phyloP scores from a whole-genome alignment of 306 rosid species.

The Glycine soja region DNA sequence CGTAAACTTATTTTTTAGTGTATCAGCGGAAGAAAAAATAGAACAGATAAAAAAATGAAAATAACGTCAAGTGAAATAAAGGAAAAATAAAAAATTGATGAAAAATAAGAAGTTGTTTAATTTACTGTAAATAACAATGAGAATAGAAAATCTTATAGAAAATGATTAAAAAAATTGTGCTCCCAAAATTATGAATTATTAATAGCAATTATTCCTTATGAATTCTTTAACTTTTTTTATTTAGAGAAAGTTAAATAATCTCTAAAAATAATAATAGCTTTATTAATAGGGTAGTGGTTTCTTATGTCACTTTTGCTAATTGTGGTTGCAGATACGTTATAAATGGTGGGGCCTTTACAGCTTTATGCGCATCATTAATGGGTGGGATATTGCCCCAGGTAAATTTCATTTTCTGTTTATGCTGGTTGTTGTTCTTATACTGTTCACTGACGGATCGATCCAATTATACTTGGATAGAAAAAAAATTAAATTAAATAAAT shows the following conservation, averaged over 20 bases:
- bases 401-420: conserved; percentile 39
- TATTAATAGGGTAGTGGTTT: neutral
- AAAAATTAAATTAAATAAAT: no score
- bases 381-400: conserved; percentile 95
- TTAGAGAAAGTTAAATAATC: neutral
- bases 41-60: no score
- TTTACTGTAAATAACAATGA: no score
- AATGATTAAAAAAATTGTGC: neutral
- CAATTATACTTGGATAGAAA: no score
- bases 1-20: no score
- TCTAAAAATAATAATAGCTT: neutral
- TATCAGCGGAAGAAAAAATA: no score
- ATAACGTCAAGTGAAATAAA: no score
- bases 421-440: neutral
- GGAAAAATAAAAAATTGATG: no score
- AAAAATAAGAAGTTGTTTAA: no score
- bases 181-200: no score
- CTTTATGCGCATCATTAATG: conserved; percentile 85
- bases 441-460: no score
- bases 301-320: conserved; percentile 25
- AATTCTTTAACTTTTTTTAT: neutral
- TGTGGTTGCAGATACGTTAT: conserved; percentile 72
- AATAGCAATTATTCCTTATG: no score
- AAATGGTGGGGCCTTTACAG: conserved; percentile 84
- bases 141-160: neutral